phyloP scores from a whole-genome alignment of 192 early-diverging fungal genomes.

The Coemansia sp. region DNA sequence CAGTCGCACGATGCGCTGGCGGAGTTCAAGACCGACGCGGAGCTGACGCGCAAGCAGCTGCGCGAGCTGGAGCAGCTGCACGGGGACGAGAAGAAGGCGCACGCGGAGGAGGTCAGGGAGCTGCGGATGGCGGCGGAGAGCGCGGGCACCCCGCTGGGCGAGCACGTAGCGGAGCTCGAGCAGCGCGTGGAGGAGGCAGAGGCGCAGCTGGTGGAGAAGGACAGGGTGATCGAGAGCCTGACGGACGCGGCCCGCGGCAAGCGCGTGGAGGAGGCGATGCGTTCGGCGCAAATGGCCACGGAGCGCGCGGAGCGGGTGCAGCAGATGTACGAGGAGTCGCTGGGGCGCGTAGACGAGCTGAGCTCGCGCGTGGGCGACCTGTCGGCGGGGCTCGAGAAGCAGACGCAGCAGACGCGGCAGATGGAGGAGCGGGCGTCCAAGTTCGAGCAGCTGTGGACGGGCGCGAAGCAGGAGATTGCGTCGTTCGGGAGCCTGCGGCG shows the following conservation, averaged over 20 bases:
- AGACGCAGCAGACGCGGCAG: slow-evolving; percentile 26
- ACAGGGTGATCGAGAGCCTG: slow-evolving; percentile 14
- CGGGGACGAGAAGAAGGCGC: slow-evolving; percentile 21
- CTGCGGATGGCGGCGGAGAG: slow-evolving; percentile 8
- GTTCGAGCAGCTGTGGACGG: slow-evolving; percentile 50
- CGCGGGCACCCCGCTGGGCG: background rate
- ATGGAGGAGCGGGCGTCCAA: slow-evolving; percentile 21
- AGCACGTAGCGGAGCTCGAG: slow-evolving; percentile 10
- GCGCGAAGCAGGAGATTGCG: slow-evolving; percentile 36
- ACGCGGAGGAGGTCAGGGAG: slow-evolving; percentile 5
- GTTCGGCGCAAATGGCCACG: slow-evolving; percentile 31
- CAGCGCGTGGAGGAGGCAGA: slow-evolving; percentile 18
- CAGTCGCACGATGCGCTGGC: slow-evolving; percentile 47
- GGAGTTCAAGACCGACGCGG: slow-evolving; percentile 36
- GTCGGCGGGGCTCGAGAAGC: slow-evolving; percentile 19
- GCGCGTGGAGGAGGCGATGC: slow-evolving; percentile 32
- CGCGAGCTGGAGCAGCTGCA: slow-evolving; percentile 40
- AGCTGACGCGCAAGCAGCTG: slow-evolving; percentile 36
- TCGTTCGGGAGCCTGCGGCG: slow-evolving; percentile 31
- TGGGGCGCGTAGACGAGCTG: slow-evolving; percentile 23
- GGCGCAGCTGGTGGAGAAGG: slow-evolving; percentile 21
- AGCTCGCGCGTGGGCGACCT: slow-evolving; percentile 18
- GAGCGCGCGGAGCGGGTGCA: slow-evolving; percentile 50
- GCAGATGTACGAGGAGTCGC: slow-evolving; percentile 35
- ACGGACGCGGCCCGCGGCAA: slow-evolving; percentile 19